Evolutionary conservation across 2,329 filamentous ascomycete genomes (phyloP), one percentile per base, ranked within the genome.

Genomic region (Juglanconis sp.): DNA sequence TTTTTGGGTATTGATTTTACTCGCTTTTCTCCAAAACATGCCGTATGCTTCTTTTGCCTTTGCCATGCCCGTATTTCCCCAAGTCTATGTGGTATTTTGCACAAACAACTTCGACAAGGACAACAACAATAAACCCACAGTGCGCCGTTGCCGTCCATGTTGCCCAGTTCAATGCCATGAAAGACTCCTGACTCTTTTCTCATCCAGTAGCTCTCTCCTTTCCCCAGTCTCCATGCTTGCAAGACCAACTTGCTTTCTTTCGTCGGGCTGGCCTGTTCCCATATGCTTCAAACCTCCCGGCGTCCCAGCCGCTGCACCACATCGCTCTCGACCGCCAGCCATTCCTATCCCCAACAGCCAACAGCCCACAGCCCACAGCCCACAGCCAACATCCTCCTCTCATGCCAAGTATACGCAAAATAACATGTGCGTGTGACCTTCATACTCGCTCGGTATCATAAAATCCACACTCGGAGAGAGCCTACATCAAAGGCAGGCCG

Each of bases 21-120:
- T 51, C 55, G 44, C 54, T 60, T 53, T 63, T 53, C 49, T 53
- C 31, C 35, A 35, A 50, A 58, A 34, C 49, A 63, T 53, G 44
- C 55, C 49, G 36, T 34, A 31, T 36, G 36, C 40, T 17, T 35
- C n/a, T 40, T 24, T 32, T 40, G 30, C 13, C 13, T 15, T 38
- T 40, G 3, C 31, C 50, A 42, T 51, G 57, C n/a, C 60, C 52
- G 24, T 11, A 31, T 53, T 36, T 53, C 47, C 38, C 13, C 34
- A 17, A 38, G 44, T 62, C 47, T 48, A 56, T 51, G 48, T 62
- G 53, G 57, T 60, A 53, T 60, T 60, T 47, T 38, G 11, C 36
- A 38, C 36, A 38, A 38, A 8, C 36, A 38, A 24, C 17, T 1
- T 24, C 17, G 17, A 24, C 17, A 24, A 24, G 17, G 50, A 36